These are phyloP conservation scores for Rhinocladiella mackenziei DNA, from an alignment of 2,329 filamentous ascomycete genomes.

Conservation along the genomic window DNA sequence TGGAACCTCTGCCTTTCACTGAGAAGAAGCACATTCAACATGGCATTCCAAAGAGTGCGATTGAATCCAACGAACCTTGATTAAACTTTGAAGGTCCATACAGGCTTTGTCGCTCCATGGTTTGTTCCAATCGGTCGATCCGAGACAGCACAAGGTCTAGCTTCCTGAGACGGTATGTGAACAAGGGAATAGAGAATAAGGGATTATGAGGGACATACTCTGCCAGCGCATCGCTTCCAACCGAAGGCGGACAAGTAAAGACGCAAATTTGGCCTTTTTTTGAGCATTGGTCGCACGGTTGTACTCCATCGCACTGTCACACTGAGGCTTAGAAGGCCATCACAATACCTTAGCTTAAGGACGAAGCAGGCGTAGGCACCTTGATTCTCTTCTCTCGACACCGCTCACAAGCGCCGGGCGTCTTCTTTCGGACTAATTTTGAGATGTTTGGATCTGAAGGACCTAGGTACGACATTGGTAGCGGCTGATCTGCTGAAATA, in stretches of 20 bases:
- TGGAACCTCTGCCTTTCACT: background rate
- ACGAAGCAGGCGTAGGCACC: background rate
- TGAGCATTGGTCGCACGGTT: background rate
- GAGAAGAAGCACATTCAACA: background rate
- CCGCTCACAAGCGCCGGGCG: background rate
- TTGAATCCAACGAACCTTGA: background rate
- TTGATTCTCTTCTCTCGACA: background rate
- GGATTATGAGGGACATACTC: background rate
- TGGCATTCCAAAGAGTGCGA: too few relatives aligned
- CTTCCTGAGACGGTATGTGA: background rate
- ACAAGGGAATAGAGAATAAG: background rate
- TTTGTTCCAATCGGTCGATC: background rate
- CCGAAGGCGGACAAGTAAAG: background rate
- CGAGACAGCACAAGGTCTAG: background rate
- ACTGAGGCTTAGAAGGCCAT: background rate
- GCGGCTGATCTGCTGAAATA: background rate
- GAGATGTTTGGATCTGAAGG: background rate
- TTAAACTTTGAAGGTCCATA: background rate
- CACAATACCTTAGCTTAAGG: too few relatives aligned
- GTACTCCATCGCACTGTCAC: background rate
- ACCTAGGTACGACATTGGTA: background rate
- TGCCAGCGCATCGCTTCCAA: background rate
- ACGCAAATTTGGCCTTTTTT: background rate
- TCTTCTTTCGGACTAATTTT: background rate
- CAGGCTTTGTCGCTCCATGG: background rate